Conservation (phyloP, 73 alveolate species). For the Tetrahymena borealis region DNA sequence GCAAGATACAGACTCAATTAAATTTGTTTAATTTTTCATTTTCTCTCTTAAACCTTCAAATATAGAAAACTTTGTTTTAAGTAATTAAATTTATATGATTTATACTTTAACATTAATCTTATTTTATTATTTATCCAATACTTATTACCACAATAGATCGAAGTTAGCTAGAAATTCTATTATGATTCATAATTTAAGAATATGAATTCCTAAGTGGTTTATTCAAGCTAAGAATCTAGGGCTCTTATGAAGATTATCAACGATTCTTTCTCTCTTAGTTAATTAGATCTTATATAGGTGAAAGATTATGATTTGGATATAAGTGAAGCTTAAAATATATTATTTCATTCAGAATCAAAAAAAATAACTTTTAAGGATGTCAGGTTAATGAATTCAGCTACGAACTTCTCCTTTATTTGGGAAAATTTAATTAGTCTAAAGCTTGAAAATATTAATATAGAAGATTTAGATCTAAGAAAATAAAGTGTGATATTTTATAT, state of each 20-base stretch:
- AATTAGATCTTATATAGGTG: background rate
- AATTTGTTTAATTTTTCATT: background rate
- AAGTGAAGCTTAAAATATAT: background rate
- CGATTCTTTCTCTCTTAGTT: background rate
- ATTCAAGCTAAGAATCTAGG: background rate
- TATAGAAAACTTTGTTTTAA: background rate
- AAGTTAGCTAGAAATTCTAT: background rate
- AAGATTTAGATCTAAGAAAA: background rate
- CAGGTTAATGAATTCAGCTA: background rate
- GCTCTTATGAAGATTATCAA: background rate
- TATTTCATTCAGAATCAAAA: background rate
- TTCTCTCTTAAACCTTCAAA: background rate
- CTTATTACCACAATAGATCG: background rate
- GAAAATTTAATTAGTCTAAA: background rate
- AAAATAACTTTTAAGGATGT: background rate
- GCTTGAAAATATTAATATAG: background rate
- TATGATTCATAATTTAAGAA: background rate
- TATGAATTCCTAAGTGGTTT: background rate
- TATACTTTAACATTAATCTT: background rate
- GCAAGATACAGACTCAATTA: background rate
- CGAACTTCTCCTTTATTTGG: background rate
- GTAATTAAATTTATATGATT: background rate
- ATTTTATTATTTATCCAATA: background rate
- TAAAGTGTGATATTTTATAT: background rate
- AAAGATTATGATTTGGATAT: background rate